Evolutionary conservation across 768 basidiomycete species (phyloP).

Genomic region (Clavaria fumosa): DNA sequence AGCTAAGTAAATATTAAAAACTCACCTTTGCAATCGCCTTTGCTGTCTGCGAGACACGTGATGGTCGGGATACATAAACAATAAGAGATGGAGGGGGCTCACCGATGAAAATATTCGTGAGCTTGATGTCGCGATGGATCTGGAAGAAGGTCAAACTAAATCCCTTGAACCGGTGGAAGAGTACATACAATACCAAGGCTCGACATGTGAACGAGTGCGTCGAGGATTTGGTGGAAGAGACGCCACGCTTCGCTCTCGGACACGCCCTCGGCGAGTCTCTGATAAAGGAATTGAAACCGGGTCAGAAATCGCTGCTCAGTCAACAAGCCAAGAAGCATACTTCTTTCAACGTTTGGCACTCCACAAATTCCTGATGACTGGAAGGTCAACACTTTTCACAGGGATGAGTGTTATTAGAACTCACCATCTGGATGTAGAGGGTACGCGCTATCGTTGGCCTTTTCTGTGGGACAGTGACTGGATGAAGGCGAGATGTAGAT

Average conservation of each 20-base stretch:
- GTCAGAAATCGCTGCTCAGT: not conserved
- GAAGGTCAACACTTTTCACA: conserved; percentile 6
- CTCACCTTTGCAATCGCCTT: conserved; percentile 65
- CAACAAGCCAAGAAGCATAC: conserved; percentile 20
- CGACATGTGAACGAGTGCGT: conserved; percentile 83
- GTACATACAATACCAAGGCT: conserved; percentile 63
- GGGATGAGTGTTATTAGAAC: conserved; percentile 5
- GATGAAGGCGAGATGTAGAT: conserved; percentile 18
- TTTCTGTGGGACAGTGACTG: conserved; percentile 6
- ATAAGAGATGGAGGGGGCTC: conserved; percentile 11
- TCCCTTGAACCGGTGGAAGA: not conserved
- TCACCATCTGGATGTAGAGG: conserved; percentile 89
- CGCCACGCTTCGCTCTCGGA: conserved; percentile 81
- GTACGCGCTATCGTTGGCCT: conserved; percentile 32
- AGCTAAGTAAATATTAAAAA: not conserved
- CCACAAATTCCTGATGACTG: conserved; percentile 61
- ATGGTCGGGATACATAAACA: not conserved
- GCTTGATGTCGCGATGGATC: conserved; percentile 81
- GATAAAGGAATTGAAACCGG: not conserved
- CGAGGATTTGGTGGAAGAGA: conserved; percentile 77
- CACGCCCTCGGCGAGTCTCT: conserved; percentile 70
- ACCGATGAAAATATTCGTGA: conserved; percentile 93
- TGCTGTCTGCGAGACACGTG: conserved; percentile 38
- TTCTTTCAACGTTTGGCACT: conserved; percentile 82
- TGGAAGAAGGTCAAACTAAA: conserved; percentile 15